Conservation (phyloP, 225 moss, liverwort and hornwort species). For the Pseudisothecium myosuroides region DNA sequence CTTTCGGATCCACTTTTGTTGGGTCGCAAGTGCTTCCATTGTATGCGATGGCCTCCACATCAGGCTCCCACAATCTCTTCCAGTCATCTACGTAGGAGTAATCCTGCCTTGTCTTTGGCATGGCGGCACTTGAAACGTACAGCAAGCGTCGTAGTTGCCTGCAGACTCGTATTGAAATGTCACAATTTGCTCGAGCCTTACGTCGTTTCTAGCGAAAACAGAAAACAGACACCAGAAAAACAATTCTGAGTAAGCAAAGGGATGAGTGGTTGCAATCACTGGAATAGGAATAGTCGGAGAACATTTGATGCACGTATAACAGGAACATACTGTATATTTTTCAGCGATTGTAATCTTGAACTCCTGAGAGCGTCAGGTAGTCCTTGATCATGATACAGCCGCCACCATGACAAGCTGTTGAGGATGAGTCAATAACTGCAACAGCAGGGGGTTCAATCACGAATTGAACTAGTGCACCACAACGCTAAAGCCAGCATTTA, state of each 20-base stretch:
- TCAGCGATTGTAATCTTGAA: background rate
- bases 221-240: background rate
- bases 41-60: conserved; percentile 12
- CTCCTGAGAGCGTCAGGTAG: background rate
- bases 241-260: background rate
- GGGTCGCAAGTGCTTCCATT: conserved; percentile 16
- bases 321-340: background rate
- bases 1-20: conserved; percentile 18
- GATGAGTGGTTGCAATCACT: background rate
- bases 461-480: background rate
- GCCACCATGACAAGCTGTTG: background rate
- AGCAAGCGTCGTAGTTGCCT: background rate
- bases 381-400: background rate
- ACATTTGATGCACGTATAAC: background rate
- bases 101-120: background rate
- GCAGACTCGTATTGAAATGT: background rate
- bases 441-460: background rate
- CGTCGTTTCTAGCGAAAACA: background rate
- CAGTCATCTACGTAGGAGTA: conserved; percentile 14
- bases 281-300: background rate
- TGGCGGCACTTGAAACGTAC: background rate
- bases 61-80: conserved; percentile 23
- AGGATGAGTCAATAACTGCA: background rate
- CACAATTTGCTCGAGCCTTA: background rate
- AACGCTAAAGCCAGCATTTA: background rate